Evolutionary conservation across 176 grass and related monocot species (phyloP), one percentile per base, ranked within the genome.

Genomic region (Musa schizocarpa): DNA sequence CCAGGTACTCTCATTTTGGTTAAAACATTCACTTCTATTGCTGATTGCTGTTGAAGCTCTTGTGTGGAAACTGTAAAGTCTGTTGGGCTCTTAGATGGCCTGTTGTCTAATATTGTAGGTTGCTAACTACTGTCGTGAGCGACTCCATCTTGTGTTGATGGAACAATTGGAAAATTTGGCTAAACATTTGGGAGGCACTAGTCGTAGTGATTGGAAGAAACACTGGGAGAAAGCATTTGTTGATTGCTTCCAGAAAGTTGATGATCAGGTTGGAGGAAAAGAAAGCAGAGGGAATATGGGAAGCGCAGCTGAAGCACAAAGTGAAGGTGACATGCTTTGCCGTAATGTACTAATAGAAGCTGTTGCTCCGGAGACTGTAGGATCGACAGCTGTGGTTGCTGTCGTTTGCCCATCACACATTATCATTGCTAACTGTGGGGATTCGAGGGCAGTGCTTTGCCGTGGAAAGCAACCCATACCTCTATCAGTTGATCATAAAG

Each of bases 401-500:
- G 80, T 92, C 1, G 51, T 97, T 54, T 92, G 83, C 73, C 85
- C 89, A 9, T 90, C 93, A 0, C 93, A 96, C 53, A 56, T 96
- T 49, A 82, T 97, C 8, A 72, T 97, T 11, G 83, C 93, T 52
- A 97, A 97, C 26, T 97, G 93, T 72, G 93, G 93, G 2, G 93
- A 97, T 83, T 97, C 93, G 0, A 85, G 93, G 14, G 90, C 88
- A 2, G 90, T 97, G 34, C 89, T 97, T 70, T 97, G 86, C 84
- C 79, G 93, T 21, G 86, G 87, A 52, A 97, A 93, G 71, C 85
- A 83, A 71, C 81, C 93, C 13, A 8, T 97, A 70, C 50, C 85
- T 1, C 69, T 97, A 34, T 97, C 93, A 6, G 80, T 90, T 0
- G 93, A 97, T 69, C 93, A 97, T 67, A 97, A 97, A 84, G 93